Conservation (phyloP, 345 rosid genomes). For the Populus ilicifolia region DNA sequence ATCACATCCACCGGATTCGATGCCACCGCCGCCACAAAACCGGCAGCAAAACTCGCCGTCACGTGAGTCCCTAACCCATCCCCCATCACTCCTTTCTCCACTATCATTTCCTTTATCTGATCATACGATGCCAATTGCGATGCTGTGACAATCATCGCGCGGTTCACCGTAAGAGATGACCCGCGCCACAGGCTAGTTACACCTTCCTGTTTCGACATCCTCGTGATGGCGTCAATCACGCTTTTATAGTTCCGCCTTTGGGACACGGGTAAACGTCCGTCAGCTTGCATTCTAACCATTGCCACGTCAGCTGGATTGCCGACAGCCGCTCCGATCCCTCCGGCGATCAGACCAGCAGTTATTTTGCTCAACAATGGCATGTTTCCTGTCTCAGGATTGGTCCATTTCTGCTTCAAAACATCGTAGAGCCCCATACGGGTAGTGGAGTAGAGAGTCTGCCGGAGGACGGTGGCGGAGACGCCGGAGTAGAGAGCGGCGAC, state of each 20-base stretch:
- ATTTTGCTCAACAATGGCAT: slow-evolving; percentile 57
- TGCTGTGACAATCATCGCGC: slow-evolving; percentile 77
- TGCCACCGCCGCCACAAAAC: slow-evolving; percentile 72
- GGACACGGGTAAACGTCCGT: slow-evolving; percentile 56
- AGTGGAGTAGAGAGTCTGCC: slow-evolving; percentile 76
- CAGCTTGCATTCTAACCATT: slow-evolving; percentile 88
- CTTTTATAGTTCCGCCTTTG: slow-evolving; percentile 68
- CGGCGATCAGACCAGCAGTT: slow-evolving; percentile 56
- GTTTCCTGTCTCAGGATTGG: slow-evolving; percentile 45
- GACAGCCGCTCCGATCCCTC: slow-evolving; percentile 66
- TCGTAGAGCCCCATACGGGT: slow-evolving; percentile 93
- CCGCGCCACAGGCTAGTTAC: slow-evolving; percentile 73
- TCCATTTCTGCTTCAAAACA: slow-evolving; percentile 58
- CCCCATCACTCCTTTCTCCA: slow-evolving; percentile 41
- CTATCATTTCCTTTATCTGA: slow-evolving; percentile 57
- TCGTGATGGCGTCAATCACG: slow-evolving; percentile 59
- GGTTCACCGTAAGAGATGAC: slow-evolving; percentile 61
- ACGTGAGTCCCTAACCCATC: slow-evolving; percentile 74
- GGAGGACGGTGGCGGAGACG: slow-evolving; percentile 79
- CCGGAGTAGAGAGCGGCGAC: slow-evolving; percentile 60
- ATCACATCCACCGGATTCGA: slow-evolving; percentile 81
- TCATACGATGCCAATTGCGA: slow-evolving; percentile 77
- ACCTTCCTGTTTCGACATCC: slow-evolving; percentile 64
- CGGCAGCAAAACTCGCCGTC: slow-evolving; percentile 69
- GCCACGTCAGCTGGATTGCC: slow-evolving; percentile 88